A percentile compares a stretch with the other conserved stretches of the same genome.
phyloP scores from a whole-genome alignment of 208 protist species.

The Acanthamoeba comandoni region DNA sequence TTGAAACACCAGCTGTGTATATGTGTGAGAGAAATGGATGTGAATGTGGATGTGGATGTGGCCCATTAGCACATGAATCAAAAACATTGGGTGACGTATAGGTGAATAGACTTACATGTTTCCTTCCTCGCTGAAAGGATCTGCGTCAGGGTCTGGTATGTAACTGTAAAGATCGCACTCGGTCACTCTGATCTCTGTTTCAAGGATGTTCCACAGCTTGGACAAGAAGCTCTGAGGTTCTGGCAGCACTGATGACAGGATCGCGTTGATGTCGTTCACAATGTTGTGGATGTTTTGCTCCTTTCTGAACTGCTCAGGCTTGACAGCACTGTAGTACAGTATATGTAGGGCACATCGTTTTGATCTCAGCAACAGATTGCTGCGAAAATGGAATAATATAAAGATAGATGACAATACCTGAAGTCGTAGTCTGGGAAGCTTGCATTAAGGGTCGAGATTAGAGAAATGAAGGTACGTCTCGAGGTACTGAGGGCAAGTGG shows the following conservation, averaged over 20 bases:
- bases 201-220: constrained; percentile 23
- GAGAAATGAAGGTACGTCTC: constrained; percentile 53
- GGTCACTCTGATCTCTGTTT: constrained; percentile 37
- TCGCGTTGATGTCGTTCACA: constrained; percentile 59
- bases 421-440: constrained; percentile 65
- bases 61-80: too few relatives aligned
- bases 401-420: too few relatives aligned
- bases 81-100: too few relatives aligned
- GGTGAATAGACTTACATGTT: constrained; percentile 35
- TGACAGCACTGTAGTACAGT: constrained; percentile 26
- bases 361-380: neutral
- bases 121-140: constrained; percentile 58
- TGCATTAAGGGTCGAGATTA: constrained; percentile 64
- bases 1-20: too few relatives aligned
- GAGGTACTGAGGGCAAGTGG: constrained; percentile 55
- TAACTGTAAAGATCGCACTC: constrained; percentile 59
- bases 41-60: too few relatives aligned
- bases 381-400: neutral
- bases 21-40: too few relatives aligned
- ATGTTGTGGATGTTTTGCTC: constrained; percentile 42
- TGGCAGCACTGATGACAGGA: constrained; percentile 11
- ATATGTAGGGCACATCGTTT: neutral
- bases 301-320: constrained; percentile 60
- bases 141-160: constrained; percentile 54
- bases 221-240: constrained; percentile 13